A percentile compares a stretch with the other conserved stretches of the same genome.
phyloP scores from a whole-genome alignment of 768 basidiomycete species.

The Mrakia hoshinonis region DNA sequence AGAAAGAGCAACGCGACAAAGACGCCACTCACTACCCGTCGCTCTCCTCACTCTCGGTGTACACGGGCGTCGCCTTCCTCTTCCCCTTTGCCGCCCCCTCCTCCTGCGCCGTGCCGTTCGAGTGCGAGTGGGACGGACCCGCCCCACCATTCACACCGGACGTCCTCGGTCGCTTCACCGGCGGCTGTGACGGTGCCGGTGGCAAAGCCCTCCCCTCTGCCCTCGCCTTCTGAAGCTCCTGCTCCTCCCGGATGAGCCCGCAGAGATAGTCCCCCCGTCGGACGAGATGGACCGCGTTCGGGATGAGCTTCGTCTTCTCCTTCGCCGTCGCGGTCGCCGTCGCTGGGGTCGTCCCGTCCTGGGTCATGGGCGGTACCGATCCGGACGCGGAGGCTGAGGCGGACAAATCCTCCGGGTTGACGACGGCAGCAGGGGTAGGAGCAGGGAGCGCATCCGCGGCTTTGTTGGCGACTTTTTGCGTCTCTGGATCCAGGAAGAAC shows the following conservation, averaged over 20 bases:
- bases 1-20: neutral
- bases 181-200: too few relatives aligned
- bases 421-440: neutral
- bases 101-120: neutral
- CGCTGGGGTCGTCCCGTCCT: conserved; percentile 27
- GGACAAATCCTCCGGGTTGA: too few relatives aligned
- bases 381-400: neutral
- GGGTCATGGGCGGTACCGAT: neutral
- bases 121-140: too few relatives aligned
- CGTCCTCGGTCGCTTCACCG: too few relatives aligned
- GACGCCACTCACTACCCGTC: conserved; percentile 73
- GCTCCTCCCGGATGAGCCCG: conserved; percentile 29
- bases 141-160: too few relatives aligned
- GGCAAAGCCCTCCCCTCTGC: conserved; percentile 19
- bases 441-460: neutral
- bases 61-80: conserved; percentile 88
- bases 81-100: conserved; percentile 45
- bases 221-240: conserved; percentile 7
- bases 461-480: conserved; percentile 33
- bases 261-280: conserved; percentile 86
- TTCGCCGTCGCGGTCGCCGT: conserved; percentile 56
- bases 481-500: conserved; percentile 97
- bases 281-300: conserved; percentile 95
- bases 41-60: conserved; percentile 85
- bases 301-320: conserved; percentile 55